phyloP scores from a whole-genome alignment of 2,329 filamentous ascomycete genomes.

The Diaporthe helianthi region DNA sequence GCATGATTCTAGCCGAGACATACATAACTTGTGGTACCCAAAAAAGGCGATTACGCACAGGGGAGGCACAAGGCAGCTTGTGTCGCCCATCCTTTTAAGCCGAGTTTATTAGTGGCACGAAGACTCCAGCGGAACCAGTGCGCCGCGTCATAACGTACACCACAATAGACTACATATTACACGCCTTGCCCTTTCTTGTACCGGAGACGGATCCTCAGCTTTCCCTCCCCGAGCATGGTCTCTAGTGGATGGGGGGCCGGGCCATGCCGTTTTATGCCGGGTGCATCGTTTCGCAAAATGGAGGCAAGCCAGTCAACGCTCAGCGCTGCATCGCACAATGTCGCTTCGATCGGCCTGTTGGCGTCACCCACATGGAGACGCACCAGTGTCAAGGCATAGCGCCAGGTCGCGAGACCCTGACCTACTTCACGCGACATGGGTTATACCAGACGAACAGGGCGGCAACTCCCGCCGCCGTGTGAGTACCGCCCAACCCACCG shows the following conservation, averaged over 20 bases:
- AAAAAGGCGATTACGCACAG: constrained; percentile 32
- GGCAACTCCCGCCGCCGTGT: constrained; percentile 29
- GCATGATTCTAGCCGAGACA: constrained; percentile 35
- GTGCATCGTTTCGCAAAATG: constrained; percentile 3
- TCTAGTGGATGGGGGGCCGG: constrained; percentile 7
- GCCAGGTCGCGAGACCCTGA: constrained; percentile 7
- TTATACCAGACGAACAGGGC: constrained; percentile 30
- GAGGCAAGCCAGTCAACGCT: background rate
- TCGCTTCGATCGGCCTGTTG: background rate
- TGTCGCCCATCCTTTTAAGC: constrained; percentile 29
- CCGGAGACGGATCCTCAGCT: constrained; percentile 14
- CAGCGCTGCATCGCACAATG: constrained; percentile 6
- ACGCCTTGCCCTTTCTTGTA: constrained; percentile 14
- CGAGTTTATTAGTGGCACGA: constrained; percentile 24
- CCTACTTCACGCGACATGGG: constrained; percentile 18
- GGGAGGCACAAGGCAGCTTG: constrained; percentile 32
- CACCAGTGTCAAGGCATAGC: constrained; percentile 10
- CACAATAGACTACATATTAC: constrained; percentile 7
- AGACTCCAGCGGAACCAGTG: constrained; percentile 8
- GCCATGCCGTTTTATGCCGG: constrained; percentile 14
- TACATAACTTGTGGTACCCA: constrained; percentile 29
- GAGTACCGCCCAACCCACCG: constrained; percentile 10
- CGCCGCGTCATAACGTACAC: constrained; percentile 23
- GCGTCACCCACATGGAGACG: background rate
- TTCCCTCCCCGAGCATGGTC: constrained; percentile 10